These are phyloP conservation scores for Lichtheimia hyalospora DNA, from an alignment of 371 early-diverging fungal genomes.

Conservation along the genomic window DNA sequence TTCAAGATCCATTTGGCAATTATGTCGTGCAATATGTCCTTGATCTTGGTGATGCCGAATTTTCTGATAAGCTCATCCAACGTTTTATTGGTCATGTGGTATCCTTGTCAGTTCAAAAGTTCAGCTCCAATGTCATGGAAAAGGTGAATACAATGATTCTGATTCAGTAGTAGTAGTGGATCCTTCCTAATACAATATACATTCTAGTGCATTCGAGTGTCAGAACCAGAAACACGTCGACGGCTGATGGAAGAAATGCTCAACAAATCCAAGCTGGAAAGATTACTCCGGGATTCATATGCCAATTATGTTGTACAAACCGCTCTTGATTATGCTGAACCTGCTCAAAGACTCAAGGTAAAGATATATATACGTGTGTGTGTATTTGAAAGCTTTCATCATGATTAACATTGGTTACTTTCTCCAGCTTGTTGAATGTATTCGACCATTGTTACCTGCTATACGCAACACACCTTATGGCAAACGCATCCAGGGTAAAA, in stretches of 20 bases:
- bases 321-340: slow-evolving; percentile 81
- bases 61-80: slow-evolving; percentile 72
- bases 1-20: slow-evolving; percentile 96
- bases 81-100: slow-evolving; percentile 77
- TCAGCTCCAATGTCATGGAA: slow-evolving; percentile 92
- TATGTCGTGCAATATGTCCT: slow-evolving; percentile 98
- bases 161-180: not conserved
- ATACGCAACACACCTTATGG: slow-evolving; percentile 88
- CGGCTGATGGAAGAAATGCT: slow-evolving; percentile 76
- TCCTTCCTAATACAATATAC: not conserved
- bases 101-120: slow-evolving; percentile 84
- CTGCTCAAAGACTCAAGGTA: slow-evolving; percentile 66
- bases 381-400: no score
- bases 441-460: slow-evolving; percentile 74
- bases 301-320: slow-evolving; percentile 96
- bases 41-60: slow-evolving; percentile 72
- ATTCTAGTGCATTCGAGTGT: slow-evolving; percentile 76
- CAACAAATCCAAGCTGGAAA: slow-evolving; percentile 66
- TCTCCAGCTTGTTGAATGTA: slow-evolving; percentile 67
- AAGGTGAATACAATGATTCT: slow-evolving; percentile 47
- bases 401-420: not conserved
- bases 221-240: slow-evolving; percentile 68
- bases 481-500: slow-evolving; percentile 83
- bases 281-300: slow-evolving; percentile 81
- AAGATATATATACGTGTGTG: no score